Conservation (phyloP, 2,329 filamentous ascomycete genomes). For the Paecilomyces sp. region DNA sequence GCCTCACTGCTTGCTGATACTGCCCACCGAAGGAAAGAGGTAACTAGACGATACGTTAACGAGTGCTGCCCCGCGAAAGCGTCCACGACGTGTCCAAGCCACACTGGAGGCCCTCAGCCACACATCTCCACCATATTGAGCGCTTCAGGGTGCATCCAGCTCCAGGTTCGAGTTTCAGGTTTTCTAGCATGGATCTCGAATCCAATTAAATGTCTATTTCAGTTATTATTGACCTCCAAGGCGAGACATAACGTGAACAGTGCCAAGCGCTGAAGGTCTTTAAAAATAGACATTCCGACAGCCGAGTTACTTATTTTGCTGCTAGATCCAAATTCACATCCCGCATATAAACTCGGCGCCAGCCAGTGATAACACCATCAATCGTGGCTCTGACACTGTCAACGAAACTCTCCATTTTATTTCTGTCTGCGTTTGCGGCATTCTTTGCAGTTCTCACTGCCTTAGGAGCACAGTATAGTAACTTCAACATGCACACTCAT, state of each 20-base stretch:
- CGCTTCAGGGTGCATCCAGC: background rate
- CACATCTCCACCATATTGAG: background rate
- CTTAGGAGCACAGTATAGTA: background rate
- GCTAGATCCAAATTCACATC: background rate
- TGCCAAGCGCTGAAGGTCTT: background rate
- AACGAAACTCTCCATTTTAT: background rate
- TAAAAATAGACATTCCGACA: background rate
- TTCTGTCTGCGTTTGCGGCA: background rate
- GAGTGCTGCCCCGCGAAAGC: background rate
- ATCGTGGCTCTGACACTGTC: background rate
- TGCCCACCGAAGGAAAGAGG: too few species aligned
- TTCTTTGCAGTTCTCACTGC: background rate
- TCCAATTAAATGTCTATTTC: background rate
- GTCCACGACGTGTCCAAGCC: background rate
- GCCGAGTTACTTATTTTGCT: background rate
- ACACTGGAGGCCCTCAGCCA: background rate
- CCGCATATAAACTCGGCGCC: background rate
- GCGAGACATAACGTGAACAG: background rate
- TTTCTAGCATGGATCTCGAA: background rate
- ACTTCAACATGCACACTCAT: background rate
- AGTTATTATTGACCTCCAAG: background rate
- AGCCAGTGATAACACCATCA: background rate
- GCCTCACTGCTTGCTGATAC: too few species aligned
- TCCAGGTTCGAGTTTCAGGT: background rate
- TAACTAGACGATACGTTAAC: background rate